A percentile compares a stretch with the other conserved stretches of the same genome.
Evolutionary conservation across 176 grass and related monocot species (phyloP).

Genomic region (Rhynchospora breviuscula): DNA sequence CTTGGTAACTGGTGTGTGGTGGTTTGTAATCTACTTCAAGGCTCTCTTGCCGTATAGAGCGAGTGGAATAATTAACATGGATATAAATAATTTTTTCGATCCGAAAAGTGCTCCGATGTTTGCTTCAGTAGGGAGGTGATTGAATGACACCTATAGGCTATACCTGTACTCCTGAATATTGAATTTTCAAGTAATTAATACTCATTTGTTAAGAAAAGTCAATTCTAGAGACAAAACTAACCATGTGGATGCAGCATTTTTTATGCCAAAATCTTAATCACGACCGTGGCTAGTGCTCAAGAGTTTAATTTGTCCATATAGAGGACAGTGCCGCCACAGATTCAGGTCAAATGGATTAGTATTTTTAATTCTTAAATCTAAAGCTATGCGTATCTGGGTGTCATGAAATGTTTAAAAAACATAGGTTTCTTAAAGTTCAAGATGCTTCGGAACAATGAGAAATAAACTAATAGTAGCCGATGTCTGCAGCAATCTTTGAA

Average conservation of each 20-base stretch:
- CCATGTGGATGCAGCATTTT: constrained; percentile 16
- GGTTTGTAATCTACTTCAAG: background rate
- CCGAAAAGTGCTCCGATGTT: background rate
- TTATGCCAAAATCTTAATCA: background rate
- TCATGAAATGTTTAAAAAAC: background rate
- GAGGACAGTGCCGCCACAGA: background rate
- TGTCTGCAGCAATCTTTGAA: constrained; percentile 3
- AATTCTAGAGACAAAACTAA: background rate
- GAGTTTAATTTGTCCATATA: background rate
- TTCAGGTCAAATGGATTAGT: background rate
- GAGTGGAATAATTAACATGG: background rate
- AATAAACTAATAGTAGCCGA: constrained; percentile 10
- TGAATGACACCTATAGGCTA: background rate
- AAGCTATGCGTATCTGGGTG: background rate
- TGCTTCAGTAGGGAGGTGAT: background rate
- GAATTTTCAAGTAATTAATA: background rate
- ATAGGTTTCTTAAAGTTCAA: background rate
- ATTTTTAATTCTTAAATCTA: background rate
- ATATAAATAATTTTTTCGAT: background rate
- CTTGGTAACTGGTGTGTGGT: background rate
- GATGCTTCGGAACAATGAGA: constrained; percentile 7
- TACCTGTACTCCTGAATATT: background rate
- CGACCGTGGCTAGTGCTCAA: background rate
- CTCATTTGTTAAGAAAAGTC: background rate
- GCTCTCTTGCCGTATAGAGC: background rate